Conservation (phyloP, 768 basidiomycete genomes). For the Tulasnella sp. region DNA sequence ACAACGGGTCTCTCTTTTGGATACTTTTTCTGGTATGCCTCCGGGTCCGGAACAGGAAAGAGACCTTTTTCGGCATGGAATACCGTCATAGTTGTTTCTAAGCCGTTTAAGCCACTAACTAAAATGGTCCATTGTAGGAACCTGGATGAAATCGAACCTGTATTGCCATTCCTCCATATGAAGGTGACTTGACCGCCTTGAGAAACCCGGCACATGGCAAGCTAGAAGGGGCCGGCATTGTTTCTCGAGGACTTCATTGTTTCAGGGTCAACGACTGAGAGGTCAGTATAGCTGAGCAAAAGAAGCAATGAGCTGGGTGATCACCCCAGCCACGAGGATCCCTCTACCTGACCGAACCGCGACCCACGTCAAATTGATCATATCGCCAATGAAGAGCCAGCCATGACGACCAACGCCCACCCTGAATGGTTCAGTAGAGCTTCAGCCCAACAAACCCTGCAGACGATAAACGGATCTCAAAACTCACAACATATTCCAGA, state of each 20-base stretch:
- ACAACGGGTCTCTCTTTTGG: background rate
- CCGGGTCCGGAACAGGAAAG: background rate
- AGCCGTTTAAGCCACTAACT: background rate
- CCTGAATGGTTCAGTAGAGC: background rate
- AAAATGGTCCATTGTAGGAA: background rate
- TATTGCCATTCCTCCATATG: background rate
- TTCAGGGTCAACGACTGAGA: background rate
- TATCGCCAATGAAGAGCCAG: background rate
- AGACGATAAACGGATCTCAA: no score
- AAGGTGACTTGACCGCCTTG: background rate
- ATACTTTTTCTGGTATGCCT: background rate
- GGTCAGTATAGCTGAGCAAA: background rate
- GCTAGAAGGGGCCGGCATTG: background rate
- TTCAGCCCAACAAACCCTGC: background rate
- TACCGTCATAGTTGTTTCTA: background rate
- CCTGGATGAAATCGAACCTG: background rate
- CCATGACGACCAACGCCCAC: background rate
- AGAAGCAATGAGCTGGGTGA: background rate
- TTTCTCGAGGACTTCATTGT: background rate
- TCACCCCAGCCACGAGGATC: background rate
- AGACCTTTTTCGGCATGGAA: background rate
- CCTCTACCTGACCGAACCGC: background rate
- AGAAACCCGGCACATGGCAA: background rate
- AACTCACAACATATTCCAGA: background rate
- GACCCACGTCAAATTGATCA: background rate